Evolutionary conservation across 1,139 yeast species (phyloP), one percentile per base, ranked within the genome.

Genomic region (Eremothecium coryli): DNA sequence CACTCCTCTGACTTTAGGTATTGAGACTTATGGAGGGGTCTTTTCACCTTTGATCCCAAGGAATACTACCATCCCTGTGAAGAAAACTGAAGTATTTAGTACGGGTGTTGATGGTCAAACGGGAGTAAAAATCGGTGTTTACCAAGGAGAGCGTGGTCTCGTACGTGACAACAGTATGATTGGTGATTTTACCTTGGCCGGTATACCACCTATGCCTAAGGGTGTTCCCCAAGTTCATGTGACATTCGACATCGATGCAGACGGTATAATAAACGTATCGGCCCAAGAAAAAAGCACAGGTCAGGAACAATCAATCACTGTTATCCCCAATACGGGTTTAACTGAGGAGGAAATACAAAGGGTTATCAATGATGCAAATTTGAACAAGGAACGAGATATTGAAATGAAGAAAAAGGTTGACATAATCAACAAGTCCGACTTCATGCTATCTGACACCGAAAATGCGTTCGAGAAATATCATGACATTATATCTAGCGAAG

Each of bases 51-150:
- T 81, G 49, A 77, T 81, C 35, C 77, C 85, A 12, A 65, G 93
- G 52, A 81, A 81, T 52, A 73, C 86, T 10, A 76, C 85, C 1
- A 76, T 81, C 12, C 93, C 93, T 3, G 74, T 79, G 33, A 78
- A 73, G 49, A 73, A 73, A 47, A 74, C 79, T 26, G 86, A 78
- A 53, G 64, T 76, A 35, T 81, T 79, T 52, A 78, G 88, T 21
- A 81, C 93, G 1, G 90, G 88, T 10, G 84, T 80, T n/a, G 93
- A 81, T 60, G 82, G 82, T 6, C 93, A 81, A 58, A 80, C 82
- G 13, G 79, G 85, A 1, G 88, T 81, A 28, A 85, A 80, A 48
- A 71, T 81, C 32, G 73, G 79, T 50, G 86, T 81, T 0, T 81
- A 67, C 49, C 93, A 81, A 58, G 93, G 93, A 32, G 93, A 81